Base-by-base conservation (phyloP, 148 eudicot species). In the Rhododendron kiyosumense region DNA sequence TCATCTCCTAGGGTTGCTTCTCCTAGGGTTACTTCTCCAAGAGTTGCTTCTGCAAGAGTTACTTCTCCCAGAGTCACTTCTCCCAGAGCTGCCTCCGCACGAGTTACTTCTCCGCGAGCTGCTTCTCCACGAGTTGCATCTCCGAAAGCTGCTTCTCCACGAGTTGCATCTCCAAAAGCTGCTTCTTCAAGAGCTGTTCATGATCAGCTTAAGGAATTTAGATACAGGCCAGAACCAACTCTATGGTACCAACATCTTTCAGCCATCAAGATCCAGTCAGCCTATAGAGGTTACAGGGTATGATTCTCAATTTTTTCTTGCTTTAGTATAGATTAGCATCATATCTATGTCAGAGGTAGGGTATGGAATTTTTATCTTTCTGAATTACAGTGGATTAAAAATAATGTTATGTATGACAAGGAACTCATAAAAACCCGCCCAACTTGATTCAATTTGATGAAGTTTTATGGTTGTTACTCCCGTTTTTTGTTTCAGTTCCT, bases 191-290 rank as follows among this genome's bases (percentile, higher is more conserved):
- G 63, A 69, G 90, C 36, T 81, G 52, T 49, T 67, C 85, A 65
- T 43, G 67, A 46, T 4, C 86, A 84, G 10, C 74, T 79, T 26
- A 83, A 85, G 85, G 89, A 84, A 85, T 77, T 83, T 67, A 86
- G 83, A 4, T 85, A 79, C 77, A 92, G 96, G 90, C 94, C 94
- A 7, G 96, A 94, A 85, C 94, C 95, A 34, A 93, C 92, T 14
- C 86, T 92, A 51, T 88, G 87, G 86, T 86, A 92, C 74, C 96
- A 89, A 38, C 92, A 94, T 81, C 81, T 86, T 81, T 93, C 93
- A 32, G 99, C 99, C 49, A 92, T 90, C 82, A 95, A 89, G 93
- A 95, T 97, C 87, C 98, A 95, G 84, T 88, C 99, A 14, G 94
- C 94, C 38, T 95, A 88, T 87, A 91, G 98, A 92, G 99, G 98